Percentiles rank a stretch among this genome's conserved stretches.
Conservation (phyloP, 2,329 filamentous ascomycete species). For the Elsinoe batatas region DNA sequence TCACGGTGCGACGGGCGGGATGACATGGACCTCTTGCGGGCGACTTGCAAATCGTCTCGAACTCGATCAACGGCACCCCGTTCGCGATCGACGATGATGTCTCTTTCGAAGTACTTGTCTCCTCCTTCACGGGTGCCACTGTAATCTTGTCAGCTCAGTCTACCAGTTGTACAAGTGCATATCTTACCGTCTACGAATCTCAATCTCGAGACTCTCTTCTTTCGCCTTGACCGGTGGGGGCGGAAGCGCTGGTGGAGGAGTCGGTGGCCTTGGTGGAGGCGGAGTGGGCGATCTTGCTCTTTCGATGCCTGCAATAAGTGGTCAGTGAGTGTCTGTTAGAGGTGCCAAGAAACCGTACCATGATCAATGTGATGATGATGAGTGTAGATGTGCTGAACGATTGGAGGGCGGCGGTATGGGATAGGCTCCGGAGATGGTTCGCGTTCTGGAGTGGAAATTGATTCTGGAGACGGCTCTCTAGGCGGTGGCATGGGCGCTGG, state of each 20-base stretch:
- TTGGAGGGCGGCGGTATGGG: conserved; percentile 56
- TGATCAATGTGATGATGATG: conserved; percentile 83
- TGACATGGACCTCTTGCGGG: conserved; percentile 31
- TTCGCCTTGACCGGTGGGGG: conserved; percentile 20
- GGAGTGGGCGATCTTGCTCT: conserved; percentile 38
- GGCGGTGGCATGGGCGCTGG: conserved; percentile 12
- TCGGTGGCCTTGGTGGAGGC: conserved; percentile 32
- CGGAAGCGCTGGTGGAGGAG: conserved; percentile 38
- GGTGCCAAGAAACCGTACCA: conserved; percentile 45
- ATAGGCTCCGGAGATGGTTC: conserved; percentile 43
- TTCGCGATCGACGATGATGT: conserved; percentile 48
- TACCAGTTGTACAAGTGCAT: not conserved
- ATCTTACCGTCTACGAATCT: conserved; percentile 44
- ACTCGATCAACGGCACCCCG: conserved; percentile 12
- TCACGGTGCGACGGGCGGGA: conserved; percentile 42
- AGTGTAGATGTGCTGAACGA: conserved; percentile 81
- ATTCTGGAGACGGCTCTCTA: conserved; percentile 22
- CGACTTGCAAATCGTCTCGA: conserved; percentile 19
- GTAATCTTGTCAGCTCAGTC: not conserved
- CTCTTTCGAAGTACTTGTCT: conserved; percentile 52
- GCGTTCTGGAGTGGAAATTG: conserved; percentile 29
- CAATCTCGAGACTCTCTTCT: conserved; percentile 46
- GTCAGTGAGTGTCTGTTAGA: not conserved
- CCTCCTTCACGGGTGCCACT: conserved; percentile 39
- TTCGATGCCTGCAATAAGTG: conserved; percentile 31